Evolutionary conservation across 2,329 filamentous ascomycete genomes (phyloP), one percentile per base, ranked within the genome.

Genomic region (Ascochyta rabiei): DNA sequence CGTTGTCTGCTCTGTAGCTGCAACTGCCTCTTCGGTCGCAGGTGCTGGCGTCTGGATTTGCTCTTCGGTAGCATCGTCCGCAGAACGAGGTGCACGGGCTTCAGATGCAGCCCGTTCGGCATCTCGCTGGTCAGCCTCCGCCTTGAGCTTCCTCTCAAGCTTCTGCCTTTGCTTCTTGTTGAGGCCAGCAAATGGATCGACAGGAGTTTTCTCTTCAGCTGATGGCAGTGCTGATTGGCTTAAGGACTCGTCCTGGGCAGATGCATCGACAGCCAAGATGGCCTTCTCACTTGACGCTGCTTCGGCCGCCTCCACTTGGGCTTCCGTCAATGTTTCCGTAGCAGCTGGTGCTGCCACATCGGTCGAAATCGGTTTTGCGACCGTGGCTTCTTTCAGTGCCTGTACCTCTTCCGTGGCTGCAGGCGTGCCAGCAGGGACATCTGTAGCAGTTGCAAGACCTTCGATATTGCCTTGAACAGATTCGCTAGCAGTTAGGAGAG

Each of bases 141-240:
- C 51, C n/a, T 51, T 51, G 10, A 48, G 33, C 7, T 45, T 77
- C 60, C 59, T 56, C 40, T 67, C 56, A 8, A 69, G 56, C 52
- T 64, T 68, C 61, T 69, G 71, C 44, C 50, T 40, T 23, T 49
- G 40, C 16, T 35, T 49, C 45, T 54, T 54, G 30, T 21, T 54
- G 23, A 54, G 52, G 1, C 52, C 52, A 5, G 45, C 52, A 23
- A 54, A 54, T 18, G 40, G 52, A 10, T 54, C 40, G 19, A 41
- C 59, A 4, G 7, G n/a, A 31, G 67, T 68, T 55, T 56, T 8
- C 18, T 40, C 37, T 18, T 24, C 19, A 12, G 15, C n/a, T 8
- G 28, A 4, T 18, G 19, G 13, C 8, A 41, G 37, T 13, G 18
- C 19, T 13, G 10, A 2, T 13, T 38, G 10, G 12, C 18, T n/a